Evolutionary conservation across 192 early-diverging fungal genomes (phyloP).

Genomic region (Coemansia sp.): DNA sequence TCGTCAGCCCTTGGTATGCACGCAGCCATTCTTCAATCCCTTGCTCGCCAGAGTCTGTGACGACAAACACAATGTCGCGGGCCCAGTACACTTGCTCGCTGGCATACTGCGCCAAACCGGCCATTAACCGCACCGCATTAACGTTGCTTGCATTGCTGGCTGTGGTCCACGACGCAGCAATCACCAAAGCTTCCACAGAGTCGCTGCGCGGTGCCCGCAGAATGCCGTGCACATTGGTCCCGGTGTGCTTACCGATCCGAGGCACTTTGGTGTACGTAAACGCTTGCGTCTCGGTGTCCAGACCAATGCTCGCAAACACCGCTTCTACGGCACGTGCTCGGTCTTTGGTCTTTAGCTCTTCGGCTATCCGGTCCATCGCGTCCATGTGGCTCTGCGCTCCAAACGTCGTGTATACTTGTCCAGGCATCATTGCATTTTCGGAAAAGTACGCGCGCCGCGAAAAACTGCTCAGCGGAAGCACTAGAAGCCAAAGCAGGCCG

Average conservation of each 20-base stretch:
- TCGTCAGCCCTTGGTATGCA: conserved; percentile 76
- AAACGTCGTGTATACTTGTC: conserved; percentile 56
- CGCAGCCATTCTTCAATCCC: conserved; percentile 87
- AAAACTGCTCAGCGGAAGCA: conserved; percentile 62
- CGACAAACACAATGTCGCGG: conserved; percentile 87
- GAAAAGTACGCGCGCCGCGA: conserved; percentile 69
- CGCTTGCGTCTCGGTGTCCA: conserved; percentile 44
- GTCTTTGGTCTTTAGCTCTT: conserved; percentile 6
- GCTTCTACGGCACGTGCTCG: conserved; percentile 13
- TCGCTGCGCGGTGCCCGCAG: conserved; percentile 79
- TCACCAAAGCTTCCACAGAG: conserved; percentile 82
- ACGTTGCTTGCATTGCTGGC: conserved; percentile 53
- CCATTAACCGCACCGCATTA: conserved; percentile 36
- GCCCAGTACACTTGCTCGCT: conserved; percentile 79
- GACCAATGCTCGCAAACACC: conserved; percentile 30
- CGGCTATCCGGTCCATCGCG: conserved; percentile 25
- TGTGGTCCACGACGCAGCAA: conserved; percentile 80
- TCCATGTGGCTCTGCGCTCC: conserved; percentile 23
- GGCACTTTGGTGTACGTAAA: conserved; percentile 32
- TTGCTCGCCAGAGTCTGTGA: conserved; percentile 70
- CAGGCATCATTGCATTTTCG: conserved; percentile 76
- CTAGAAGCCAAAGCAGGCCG: conserved; percentile 63
- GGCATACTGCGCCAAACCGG: conserved; percentile 39
- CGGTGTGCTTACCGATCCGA: conserved; percentile 30
- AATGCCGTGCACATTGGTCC: conserved; percentile 80